A percentile compares a stretch with the other conserved stretches of the same genome.
Evolutionary conservation across 176 grass and related monocot species (phyloP).

Genomic region (Rhynchospora tenuis): DNA sequence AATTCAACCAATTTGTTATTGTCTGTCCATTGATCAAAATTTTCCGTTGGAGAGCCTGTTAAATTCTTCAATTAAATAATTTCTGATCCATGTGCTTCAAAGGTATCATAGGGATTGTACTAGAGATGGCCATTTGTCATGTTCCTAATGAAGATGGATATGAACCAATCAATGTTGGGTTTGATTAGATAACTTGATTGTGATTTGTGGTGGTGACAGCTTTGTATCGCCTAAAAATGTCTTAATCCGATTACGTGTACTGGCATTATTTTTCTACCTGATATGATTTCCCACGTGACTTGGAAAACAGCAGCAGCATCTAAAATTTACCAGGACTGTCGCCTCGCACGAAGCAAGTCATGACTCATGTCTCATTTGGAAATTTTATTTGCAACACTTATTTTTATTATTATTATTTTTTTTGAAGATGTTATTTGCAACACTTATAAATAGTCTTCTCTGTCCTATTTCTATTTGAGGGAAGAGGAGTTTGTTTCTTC

Average conservation of each 20-base stretch:
- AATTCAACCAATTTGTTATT: background rate
- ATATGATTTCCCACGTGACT: background rate
- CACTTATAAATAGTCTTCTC: too few relatives aligned
- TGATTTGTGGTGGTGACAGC: background rate
- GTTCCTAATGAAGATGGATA: background rate
- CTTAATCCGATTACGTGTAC: background rate
- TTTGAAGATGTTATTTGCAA: background rate
- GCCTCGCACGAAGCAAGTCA: background rate
- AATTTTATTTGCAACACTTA: background rate
- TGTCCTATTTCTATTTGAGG: too few relatives aligned
- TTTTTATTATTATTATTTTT: too few relatives aligned
- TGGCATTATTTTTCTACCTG: too few relatives aligned
- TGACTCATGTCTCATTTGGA: background rate
- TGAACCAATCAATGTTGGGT: background rate
- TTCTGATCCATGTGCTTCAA: background rate
- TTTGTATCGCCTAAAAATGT: background rate
- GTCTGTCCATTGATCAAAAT: background rate
- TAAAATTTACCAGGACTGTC: background rate
- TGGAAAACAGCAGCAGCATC: background rate
- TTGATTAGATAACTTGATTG: background rate
- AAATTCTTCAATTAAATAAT: background rate
- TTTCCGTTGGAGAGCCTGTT: background rate
- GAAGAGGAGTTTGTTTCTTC: too few relatives aligned
- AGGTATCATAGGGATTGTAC: background rate
- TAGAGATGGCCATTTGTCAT: background rate